Evolutionary conservation across 1,284 basidiomycete species (phyloP).

Genomic region (Xerocomus minutiporus): DNA sequence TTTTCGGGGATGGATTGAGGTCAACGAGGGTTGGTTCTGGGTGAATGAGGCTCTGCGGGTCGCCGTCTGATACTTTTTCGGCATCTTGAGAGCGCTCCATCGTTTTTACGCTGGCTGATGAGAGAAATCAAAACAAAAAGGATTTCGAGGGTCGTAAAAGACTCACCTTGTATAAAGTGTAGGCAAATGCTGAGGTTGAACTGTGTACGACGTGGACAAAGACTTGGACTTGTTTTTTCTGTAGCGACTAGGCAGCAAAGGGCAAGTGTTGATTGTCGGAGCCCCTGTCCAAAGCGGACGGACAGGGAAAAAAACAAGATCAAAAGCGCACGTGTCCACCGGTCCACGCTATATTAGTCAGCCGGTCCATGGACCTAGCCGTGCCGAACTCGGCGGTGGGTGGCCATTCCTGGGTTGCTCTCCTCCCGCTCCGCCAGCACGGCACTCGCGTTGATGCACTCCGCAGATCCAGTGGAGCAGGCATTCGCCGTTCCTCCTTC

Average conservation of each 20-base stretch:
- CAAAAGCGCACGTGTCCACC: slow-evolving; percentile 29
- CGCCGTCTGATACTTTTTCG: slow-evolving; percentile 19
- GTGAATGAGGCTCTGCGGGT: slow-evolving; percentile 3
- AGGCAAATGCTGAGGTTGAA: background rate
- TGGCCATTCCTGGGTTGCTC: background rate
- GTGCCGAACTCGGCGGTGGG: slow-evolving; percentile 15
- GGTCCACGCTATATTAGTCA: slow-evolving; percentile 23
- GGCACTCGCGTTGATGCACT: slow-evolving; percentile 1
- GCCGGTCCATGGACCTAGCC: slow-evolving; percentile 26
- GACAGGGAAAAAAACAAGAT: slow-evolving; percentile 37
- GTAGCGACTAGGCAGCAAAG: background rate
- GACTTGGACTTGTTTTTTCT: background rate
- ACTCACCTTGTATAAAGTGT: background rate
- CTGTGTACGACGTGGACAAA: no score
- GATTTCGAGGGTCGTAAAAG: no score
- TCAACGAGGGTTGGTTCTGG: slow-evolving; percentile 31
- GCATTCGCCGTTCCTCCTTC: slow-evolving; percentile 28
- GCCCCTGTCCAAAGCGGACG: slow-evolving; percentile 34
- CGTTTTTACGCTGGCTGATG: slow-evolving; percentile 33
- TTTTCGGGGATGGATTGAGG: slow-evolving; percentile 27
- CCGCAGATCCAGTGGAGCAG: slow-evolving; percentile 31
- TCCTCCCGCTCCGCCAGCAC: background rate
- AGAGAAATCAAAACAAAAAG: slow-evolving; percentile 23
- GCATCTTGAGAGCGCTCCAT: slow-evolving; percentile 26
- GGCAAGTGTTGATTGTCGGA: slow-evolving; percentile 32